These are phyloP conservation scores for Colletotrichum cordylinicola DNA, from an alignment of 2,329 filamentous ascomycete species.

Conservation along the genomic window DNA sequence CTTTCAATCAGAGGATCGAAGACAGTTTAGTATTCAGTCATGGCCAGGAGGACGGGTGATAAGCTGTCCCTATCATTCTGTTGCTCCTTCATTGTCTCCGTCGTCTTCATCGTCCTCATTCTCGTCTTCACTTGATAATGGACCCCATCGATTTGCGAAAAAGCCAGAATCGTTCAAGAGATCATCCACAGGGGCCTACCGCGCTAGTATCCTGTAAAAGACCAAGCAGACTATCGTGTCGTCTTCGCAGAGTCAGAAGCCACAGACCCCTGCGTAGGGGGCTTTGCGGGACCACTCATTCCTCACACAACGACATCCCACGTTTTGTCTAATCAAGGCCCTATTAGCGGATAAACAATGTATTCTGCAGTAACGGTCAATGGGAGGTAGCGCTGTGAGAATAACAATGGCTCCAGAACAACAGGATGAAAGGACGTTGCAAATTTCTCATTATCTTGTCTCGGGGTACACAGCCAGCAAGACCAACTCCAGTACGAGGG, in stretches of 20 bases:
- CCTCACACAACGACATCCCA: not conserved
- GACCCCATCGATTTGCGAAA: not conserved
- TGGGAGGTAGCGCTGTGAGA: not conserved
- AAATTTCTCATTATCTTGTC: not conserved
- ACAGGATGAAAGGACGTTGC: not conserved
- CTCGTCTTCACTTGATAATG: not conserved
- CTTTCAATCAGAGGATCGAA: not conserved
- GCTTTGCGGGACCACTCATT: not conserved
- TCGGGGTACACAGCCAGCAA: not conserved
- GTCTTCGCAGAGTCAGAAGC: not conserved
- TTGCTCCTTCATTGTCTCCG: not conserved
- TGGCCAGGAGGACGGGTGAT: not conserved
- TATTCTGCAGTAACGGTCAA: not conserved
- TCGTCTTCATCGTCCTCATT: not conserved
- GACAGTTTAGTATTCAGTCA: no score
- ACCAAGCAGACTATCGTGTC: not conserved
- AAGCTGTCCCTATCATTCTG: not conserved
- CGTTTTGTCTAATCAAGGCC: not conserved
- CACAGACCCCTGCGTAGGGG: not conserved
- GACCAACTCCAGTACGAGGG: not conserved
- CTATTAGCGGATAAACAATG: not conserved
- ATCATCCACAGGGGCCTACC: not conserved
- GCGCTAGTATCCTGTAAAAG: not conserved
- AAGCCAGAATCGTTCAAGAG: not conserved
- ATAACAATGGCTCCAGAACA: not conserved